phyloP scores from a whole-genome alignment of 2,329 filamentous ascomycete genomes.

The Emmonsia crescens region DNA sequence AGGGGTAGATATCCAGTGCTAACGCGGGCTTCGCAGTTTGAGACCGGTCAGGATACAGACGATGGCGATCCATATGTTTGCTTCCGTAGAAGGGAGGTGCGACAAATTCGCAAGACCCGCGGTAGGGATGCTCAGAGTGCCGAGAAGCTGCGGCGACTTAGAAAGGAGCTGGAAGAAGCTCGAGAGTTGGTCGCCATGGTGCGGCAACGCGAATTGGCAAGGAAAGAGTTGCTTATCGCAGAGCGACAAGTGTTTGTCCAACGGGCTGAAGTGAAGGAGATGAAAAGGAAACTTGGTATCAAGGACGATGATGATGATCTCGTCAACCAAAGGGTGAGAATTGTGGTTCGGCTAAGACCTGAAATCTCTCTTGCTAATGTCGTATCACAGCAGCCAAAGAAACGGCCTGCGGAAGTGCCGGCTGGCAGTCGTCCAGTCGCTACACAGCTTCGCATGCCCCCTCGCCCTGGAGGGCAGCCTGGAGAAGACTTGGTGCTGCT shows the following conservation, averaged over 20 bases:
- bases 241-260: slow-evolving; percentile 76
- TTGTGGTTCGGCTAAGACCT: slow-evolving; percentile 21
- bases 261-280: slow-evolving; percentile 69
- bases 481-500: slow-evolving; percentile 71
- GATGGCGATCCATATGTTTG: slow-evolving; percentile 96
- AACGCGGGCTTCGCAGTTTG: slow-evolving; percentile 44
- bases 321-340: slow-evolving; percentile 77
- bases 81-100: slow-evolving; percentile 87
- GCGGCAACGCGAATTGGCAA: slow-evolving; percentile 66
- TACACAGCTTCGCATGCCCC: slow-evolving; percentile 57
- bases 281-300: slow-evolving; percentile 79
- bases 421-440: slow-evolving; percentile 51
- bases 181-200: slow-evolving; percentile 69
- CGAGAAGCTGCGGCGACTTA: slow-evolving; percentile 85
- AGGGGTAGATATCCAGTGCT: background rate
- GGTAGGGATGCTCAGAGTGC: slow-evolving; percentile 87
- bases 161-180: slow-evolving; percentile 82
- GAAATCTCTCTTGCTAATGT: slow-evolving; percentile 27
- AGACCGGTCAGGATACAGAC: slow-evolving; percentile 87
- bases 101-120: slow-evolving; percentile 88
- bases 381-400: slow-evolving; percentile 53
- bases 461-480: slow-evolving; percentile 58
- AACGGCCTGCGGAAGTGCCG: slow-evolving; percentile 52
- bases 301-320: slow-evolving; percentile 90
- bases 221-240: slow-evolving; percentile 62